These are phyloP conservation scores for Eimeria praecox DNA, from an alignment of 169 alveolate genomes.

Conservation along the genomic window DNA sequence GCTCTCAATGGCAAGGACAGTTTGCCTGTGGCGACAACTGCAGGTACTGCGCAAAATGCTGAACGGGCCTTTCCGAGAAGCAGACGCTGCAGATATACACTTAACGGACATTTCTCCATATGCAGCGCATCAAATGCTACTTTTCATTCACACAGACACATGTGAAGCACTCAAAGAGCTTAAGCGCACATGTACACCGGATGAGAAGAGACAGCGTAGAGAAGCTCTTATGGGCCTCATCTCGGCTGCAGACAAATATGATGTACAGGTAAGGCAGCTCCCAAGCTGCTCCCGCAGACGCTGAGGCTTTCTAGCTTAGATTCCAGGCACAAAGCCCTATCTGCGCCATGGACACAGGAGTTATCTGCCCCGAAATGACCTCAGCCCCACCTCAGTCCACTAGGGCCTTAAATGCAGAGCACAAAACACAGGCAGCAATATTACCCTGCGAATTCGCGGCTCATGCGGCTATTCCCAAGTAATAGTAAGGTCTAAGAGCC, in stretches of 20 bases:
- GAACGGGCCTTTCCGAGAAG: constrained; percentile 73
- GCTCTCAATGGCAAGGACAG: neutral
- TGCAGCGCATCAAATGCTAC: constrained; percentile 75
- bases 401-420: neutral
- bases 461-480: neutral
- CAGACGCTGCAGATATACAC: constrained; percentile 67
- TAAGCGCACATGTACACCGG: neutral
- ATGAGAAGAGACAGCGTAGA: constrained; percentile 40
- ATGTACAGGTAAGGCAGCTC: constrained; percentile 54
- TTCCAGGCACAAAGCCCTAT: neutral
- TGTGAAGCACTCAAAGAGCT: constrained; percentile 56
- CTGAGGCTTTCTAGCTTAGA: neutral
- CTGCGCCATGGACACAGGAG: neutral
- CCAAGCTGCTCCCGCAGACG: neutral
- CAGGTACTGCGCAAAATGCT: constrained; percentile 80
- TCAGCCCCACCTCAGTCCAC: neutral
- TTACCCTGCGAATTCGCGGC: neutral
- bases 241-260: constrained; percentile 81
- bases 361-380: neutral
- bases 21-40: neutral
- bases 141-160: constrained; percentile 74
- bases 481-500: neutral
- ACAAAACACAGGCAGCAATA: neutral
- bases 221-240: constrained; percentile 73
- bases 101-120: constrained; percentile 66